A percentile compares a stretch with the other conserved stretches of the same genome.
Evolutionary conservation across 2,329 filamentous ascomycete genomes (phyloP).

Genomic region (Boeremia exigua): DNA sequence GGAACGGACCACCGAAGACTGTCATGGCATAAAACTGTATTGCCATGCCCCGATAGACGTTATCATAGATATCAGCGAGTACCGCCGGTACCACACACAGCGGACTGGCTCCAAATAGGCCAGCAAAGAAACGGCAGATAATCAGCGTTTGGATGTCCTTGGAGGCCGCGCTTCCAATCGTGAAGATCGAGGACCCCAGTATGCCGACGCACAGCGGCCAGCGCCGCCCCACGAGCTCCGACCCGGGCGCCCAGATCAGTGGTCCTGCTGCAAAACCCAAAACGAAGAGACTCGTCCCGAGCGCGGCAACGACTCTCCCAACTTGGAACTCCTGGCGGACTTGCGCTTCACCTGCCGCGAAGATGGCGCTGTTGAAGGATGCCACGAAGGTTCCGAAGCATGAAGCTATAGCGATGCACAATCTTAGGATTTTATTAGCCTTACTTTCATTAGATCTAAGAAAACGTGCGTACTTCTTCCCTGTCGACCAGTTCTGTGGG

Average conservation of each 20-base stretch:
- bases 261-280: slow-evolving; percentile 67
- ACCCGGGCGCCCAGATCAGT: slow-evolving; percentile 67
- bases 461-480: not conserved
- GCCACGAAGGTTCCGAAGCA: slow-evolving; percentile 4
- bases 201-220: slow-evolving; percentile 54
- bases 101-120: slow-evolving; percentile 3
- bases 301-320: slow-evolving; percentile 60
- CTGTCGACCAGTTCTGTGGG: slow-evolving; percentile 1
- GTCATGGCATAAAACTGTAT: slow-evolving; percentile 7
- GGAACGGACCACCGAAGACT: slow-evolving; percentile 1
- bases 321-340: slow-evolving; percentile 63
- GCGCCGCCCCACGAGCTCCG: slow-evolving; percentile 51
- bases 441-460: not conserved
- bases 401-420: not conserved
- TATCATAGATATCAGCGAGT: slow-evolving; percentile 1
- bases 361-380: slow-evolving; percentile 72
- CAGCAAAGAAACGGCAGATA: slow-evolving; percentile 7
- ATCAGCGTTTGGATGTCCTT: slow-evolving; percentile 7
- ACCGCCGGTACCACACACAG: slow-evolving; percentile 5
- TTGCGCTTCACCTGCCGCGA: slow-evolving; percentile 62
- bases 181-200: slow-evolving; percentile 49
- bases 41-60: slow-evolving; percentile 5
- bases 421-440: not conserved
- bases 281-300: slow-evolving; percentile 71
- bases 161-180: slow-evolving; percentile 49